Evolutionary conservation across 108 stramenopile species (phyloP), one percentile per base, ranked within the genome.

Genomic region (Phaeodactylum tricornutum): DNA sequence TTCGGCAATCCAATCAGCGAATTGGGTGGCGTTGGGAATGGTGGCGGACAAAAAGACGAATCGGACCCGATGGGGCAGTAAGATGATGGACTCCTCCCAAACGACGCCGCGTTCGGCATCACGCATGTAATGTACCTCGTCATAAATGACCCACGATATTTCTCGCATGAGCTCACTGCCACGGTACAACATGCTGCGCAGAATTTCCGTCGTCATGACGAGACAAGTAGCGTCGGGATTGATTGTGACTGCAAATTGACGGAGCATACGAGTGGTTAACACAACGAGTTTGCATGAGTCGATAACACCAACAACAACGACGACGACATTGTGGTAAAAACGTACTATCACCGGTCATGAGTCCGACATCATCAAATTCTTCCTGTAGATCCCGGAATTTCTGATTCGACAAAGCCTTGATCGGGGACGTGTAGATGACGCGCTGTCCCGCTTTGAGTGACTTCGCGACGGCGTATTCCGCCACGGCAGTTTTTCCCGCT

Each of bases 51-150:
- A 60, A 66, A 99, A 99, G 23, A 98, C 96, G 61, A 97, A 97
- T 19, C 95, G 79, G 6, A 96, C 93, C 30, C 71, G 59, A 50
- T 92, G 86, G 0, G 93, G 93, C 20, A 98, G 57, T 34, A 99
- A 61, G 38, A 99, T 94, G 61, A 99, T 99, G 32, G 69, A 70
- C 55, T 99, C 99, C 58, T 99, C 95, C 88, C 88, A 89, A 1
- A 90, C 87, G 8, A 90, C 92, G 16, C 92, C 92, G 6, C 89
- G 80, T 63, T 96, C 97, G 29, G 81, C 85, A 77, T 98, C 97
- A 19, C 93, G 62, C 95, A 99, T 98, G 72, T 99, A 99, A 72
- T 99, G 99, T 2, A 97, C 91, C 62, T 97, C 96, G 61, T 97
- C 96, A 59, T 56, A 67, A 37, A 97, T 84, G 1, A 95, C 93